phyloP scores from a whole-genome alignment of 345 rosid species.

The Salix koriyanagi region DNA sequence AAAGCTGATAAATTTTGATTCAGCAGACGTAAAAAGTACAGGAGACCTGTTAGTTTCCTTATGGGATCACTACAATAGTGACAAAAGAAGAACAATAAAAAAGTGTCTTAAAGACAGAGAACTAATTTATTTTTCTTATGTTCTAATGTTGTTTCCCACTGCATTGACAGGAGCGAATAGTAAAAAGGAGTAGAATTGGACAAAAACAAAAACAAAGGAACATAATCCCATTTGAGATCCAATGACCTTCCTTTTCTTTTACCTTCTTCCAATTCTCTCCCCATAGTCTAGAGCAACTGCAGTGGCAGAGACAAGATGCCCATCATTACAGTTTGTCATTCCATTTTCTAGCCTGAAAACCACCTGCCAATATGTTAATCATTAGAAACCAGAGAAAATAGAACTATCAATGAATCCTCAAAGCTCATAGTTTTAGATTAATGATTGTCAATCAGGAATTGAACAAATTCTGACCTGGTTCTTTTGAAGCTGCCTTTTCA shows the following conservation, averaged over 20 bases:
- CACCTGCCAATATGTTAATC: conserved; percentile 31
- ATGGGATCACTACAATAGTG: neutral
- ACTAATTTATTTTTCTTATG: conserved; percentile 13
- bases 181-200: conserved; percentile 22
- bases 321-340: conserved; percentile 28
- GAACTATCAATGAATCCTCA: neutral
- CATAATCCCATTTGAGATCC: conserved; percentile 37
- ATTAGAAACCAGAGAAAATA: conserved; percentile 8
- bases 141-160: conserved; percentile 44
- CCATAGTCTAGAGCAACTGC: conserved; percentile 22
- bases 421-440: neutral
- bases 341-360: conserved; percentile 42
- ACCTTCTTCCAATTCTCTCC: conserved; percentile 20
- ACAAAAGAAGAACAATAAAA: neutral
- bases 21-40: neutral
- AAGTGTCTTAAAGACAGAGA: conserved; percentile 6
- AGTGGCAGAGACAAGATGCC: conserved; percentile 22
- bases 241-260: conserved; percentile 8
- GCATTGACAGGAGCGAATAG: conserved; percentile 41
- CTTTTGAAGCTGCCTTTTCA: conserved; percentile 36
- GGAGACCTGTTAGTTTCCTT: neutral
- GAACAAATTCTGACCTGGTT: conserved; percentile 24
- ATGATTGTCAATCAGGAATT: neutral
- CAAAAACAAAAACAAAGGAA: conserved; percentile 18
- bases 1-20: neutral